Percentiles rank a stretch among this genome's conserved stretches.
Evolutionary conservation across 495 filamentous ascomycete species (phyloP).

Genomic region (Haplographium delicatum): DNA sequence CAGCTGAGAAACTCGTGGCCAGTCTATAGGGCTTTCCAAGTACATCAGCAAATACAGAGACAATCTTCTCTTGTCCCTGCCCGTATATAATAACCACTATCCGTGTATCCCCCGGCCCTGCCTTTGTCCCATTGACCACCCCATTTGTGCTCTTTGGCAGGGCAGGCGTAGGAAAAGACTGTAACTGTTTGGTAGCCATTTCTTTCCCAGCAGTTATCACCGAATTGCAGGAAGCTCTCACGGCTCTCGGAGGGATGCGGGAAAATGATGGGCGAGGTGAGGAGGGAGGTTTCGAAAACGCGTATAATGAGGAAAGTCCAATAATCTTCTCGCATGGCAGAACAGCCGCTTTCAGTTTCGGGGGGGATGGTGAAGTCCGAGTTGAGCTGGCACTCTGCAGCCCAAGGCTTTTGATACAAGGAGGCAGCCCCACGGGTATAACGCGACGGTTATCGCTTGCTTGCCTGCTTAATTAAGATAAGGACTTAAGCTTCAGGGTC

Average conservation of each 20-base stretch:
- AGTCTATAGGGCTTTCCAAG: conserved; percentile 60
- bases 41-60: conserved; percentile 62
- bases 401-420: conserved; percentile 3
- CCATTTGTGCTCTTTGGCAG: conserved; percentile 26
- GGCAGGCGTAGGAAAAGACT: conserved; percentile 24
- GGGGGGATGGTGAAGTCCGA: conserved; percentile 3
- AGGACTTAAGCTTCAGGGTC: conserved; percentile 6
- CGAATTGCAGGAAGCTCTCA: conserved; percentile 11
- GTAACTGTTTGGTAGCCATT: conserved; percentile 27
- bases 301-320: conserved; percentile 7
- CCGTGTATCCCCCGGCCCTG: conserved; percentile 36
- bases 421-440: conserved; percentile 4
- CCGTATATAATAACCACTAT: conserved; percentile 58
- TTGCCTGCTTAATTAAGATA: conserved; percentile 5
- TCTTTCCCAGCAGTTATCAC: neutral
- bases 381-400: neutral
- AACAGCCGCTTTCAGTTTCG: neutral
- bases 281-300: conserved; percentile 1
- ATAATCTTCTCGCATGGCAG: conserved; percentile 18
- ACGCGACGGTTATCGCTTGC: conserved; percentile 4
- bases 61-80: conserved; percentile 56
- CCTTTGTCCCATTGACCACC: conserved; percentile 26
- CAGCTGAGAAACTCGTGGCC: conserved; percentile 45
- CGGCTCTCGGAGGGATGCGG: neutral
- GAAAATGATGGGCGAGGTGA: too few species aligned